Base-by-base conservation (phyloP, 306 rosid genomes). In the Vigna angularis region DNA sequence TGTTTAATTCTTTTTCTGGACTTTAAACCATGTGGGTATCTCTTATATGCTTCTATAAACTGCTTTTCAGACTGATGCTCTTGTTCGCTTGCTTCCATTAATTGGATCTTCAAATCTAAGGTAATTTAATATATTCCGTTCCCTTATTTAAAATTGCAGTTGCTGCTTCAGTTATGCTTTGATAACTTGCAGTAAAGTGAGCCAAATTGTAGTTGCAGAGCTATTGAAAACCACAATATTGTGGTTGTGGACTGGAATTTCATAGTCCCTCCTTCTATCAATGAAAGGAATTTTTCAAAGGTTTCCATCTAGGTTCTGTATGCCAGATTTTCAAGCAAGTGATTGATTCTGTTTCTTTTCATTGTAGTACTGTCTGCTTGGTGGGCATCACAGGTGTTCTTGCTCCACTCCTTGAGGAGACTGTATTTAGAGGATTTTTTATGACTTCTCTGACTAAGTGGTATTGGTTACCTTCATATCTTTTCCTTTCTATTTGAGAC, bases 341-440 rank as follows among this genome's bases (percentile, higher is more conserved):
- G 72, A 75, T 61, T 78, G 45, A 63, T 55, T 28, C 24, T 57
- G 47, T 72, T 77, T 47, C 65, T 71, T 76, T 87, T 82, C 79
- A 51, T 83, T 88, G 84, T 87, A 96, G 99, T 84, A 96, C 98
- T 85, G 94, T 93, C 57, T 93, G 93, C 88, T 87, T 93, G 89
- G 66, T 96, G 74, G 99, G 94, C 72, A 87, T 93, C 83, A 83
- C 98, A 5, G 98, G 97, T 9, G 89, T 96, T 83, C 86, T 96
- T 44, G 98, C 98, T 75, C 99, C 99, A 56, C 85, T 95, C 74
- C 99, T 95, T 51, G 99, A 95, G 82, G 99, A 95, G 88, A 91
- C 91, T 1, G 86, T 95, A 72, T 95, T 95, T 80, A 91, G 97
- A 22, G 99, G 99, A 58, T 93, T 95, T 86, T 81, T 95, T 38